Base-by-base conservation (phyloP, 2,329 filamentous ascomycete genomes). In the Ophiognomonia clavigignenti-juglandacearum region DNA sequence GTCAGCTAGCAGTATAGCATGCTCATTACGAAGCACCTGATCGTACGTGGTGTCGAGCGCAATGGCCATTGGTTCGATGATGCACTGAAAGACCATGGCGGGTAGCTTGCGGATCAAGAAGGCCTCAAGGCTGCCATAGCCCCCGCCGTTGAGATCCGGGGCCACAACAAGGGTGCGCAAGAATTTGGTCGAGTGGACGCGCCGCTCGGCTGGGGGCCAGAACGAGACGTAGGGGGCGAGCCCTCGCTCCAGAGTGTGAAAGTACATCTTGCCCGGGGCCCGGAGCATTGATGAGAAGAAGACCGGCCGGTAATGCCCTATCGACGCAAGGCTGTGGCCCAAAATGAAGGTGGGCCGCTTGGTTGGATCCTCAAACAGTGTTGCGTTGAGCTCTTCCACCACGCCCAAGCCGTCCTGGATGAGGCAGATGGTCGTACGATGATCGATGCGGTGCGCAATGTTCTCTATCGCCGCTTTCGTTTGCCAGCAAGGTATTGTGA, bases 21-120 rank as follows among this genome's bases (percentile, higher is more conserved):
- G 70, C 52, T 73, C 74, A 64, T 91, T 91, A 57, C 78, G 75
- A 7, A 86, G 66, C 0, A 97, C 65, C 39, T 82, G 73, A 36
- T 85, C 80, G 61, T 95, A 95, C 23, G 78, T 75, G 56, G 84
- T 80, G 57, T 95, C 86, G 43, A 95, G 75, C 8, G 95, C 70
- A 2, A 87, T 84, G 4, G 88, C 91, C 5, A 96, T 71, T 0
- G 92, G 84, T 54, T 96, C 91, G 45, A 95, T 80, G 23, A 93
- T 75, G 39, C 83, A 79, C 52, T 85, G 83, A 56, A 91, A 80
- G 2, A 88, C 82, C 31, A 96, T 72, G 39, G 83, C 85, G 39
- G 92, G 86, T 4, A 97, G 76, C 64, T 96, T 93, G 56, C 79
- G 72, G 51, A 80, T 76, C 7, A 93, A 68, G 53, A 93, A 82